Conservation (phyloP, 208 protist genomes). For the Acanthamoeba castellanii region DNA sequence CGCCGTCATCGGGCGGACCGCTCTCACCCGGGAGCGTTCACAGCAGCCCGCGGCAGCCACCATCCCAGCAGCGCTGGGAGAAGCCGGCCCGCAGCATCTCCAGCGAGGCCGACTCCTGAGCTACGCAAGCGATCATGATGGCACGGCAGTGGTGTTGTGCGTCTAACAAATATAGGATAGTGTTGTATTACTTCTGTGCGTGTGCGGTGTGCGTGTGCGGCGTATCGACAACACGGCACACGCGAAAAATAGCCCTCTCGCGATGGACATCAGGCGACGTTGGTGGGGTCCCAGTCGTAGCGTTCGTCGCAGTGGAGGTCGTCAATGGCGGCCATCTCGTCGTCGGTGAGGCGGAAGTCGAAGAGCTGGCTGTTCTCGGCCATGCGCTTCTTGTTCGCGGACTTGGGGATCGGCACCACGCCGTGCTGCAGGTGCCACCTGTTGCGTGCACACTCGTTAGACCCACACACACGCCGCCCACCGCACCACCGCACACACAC, state of each 20-base stretch:
- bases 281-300: constrained; percentile 43
- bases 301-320: neutral
- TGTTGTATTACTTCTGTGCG: too few relatives aligned
- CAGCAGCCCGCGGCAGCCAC: neutral
- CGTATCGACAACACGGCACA: too few relatives aligned
- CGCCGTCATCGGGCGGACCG: neutral
- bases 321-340: neutral
- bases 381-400: neutral
- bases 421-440: constrained; percentile 56
- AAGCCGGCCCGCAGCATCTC: neutral
- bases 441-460: too few relatives aligned
- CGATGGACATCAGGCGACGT: neutral
- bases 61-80: neutral
- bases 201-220: too few relatives aligned
- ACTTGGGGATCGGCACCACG: constrained; percentile 43
- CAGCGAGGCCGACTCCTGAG: neutral
- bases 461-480: neutral
- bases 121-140: too few relatives aligned
- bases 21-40: neutral
- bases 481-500: neutral
- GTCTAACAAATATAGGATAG: too few relatives aligned
- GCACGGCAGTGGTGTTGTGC: too few relatives aligned
- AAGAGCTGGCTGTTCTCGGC: constrained; percentile 19
- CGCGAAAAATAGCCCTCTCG: too few relatives aligned
- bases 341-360: neutral